Base-by-base conservation (phyloP, 148 eudicot genomes). In the Rhododendron mucronatum region DNA sequence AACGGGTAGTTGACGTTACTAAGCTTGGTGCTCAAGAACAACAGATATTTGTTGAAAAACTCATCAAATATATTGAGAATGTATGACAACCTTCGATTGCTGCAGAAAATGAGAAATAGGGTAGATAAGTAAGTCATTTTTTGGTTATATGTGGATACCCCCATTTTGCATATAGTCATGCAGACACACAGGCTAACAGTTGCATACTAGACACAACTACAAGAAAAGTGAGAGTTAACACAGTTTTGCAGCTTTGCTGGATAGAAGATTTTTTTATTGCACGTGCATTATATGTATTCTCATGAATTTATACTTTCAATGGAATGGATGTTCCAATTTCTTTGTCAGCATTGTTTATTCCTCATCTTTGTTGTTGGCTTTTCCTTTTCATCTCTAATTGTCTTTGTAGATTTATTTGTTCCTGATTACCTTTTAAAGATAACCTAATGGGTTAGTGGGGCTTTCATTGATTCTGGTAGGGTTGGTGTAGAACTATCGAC, bases 401-500 rank as follows among this genome's bases (percentile, higher is more conserved):
- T 73, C 12, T 37, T 1, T 37, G 80, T 77, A 77, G n/a, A 78
- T 2, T 53, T 30, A 15, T 1, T 81, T 15, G 20, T 53, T 16
- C n/a, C 4, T 78, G 53, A 10, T 78, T 21, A 10, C 30, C 14
- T 78, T 78, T 23, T 10, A 57, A 63, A 20, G 84, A 39, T 82
- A 10, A 63, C 18, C n/a, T 11, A 16, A 82, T 26, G 37, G 53
- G 11, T 63, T 82, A 13, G n/a, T 61, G 78, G 47, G 47, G 47
- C 20, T 82, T 45, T 85, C 30, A 48, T 73, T 33, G 23, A n/a
- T 82, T 83, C 4, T 71, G 86, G 88, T 78, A 96, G 97, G 89
- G 94, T 93, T 93, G 98, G 95, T 69, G 85, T 95, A 77, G 83
- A 94, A 45, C 86, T 93, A 84, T 96, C 97, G 11, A 87, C 93